A percentile compares a stretch with the other conserved stretches of the same genome.
These are phyloP conservation scores for Debaryomyces subglobosus DNA, from an alignment of 1,139 yeast genomes.

Conservation along the genomic window DNA sequence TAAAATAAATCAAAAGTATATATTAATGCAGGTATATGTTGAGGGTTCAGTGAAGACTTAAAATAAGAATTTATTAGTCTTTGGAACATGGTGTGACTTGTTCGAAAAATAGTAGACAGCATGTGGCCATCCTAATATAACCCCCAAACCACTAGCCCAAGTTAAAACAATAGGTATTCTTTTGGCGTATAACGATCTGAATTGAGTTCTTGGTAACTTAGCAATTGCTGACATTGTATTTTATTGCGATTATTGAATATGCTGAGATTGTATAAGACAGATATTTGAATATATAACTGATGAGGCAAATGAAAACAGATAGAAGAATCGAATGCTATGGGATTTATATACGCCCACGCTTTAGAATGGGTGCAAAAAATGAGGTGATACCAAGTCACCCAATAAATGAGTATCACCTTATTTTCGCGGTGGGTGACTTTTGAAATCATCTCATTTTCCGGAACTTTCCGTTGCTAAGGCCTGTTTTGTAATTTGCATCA, in stretches of 20 bases:
- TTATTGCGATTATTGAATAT: not conserved
- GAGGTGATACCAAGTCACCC: not conserved
- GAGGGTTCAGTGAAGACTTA: not conserved
- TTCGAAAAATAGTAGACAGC: slow-evolving; percentile 27
- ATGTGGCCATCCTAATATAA: slow-evolving; percentile 46
- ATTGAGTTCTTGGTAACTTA: slow-evolving; percentile 19
- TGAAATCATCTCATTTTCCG: not conserved
- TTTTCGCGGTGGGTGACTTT: not conserved
- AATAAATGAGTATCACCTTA: slow-evolving; percentile 1
- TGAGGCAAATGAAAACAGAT: not conserved
- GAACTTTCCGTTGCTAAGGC: not conserved
- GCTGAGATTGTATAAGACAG: not conserved
- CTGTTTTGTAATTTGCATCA: not conserved
- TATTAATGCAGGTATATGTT: not conserved
- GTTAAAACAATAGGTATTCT: slow-evolving; percentile 36
- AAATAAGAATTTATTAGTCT: slow-evolving; percentile 19
- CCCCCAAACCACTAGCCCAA: slow-evolving; percentile 37
- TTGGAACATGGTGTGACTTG: slow-evolving; percentile 31
- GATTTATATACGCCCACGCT: not conserved
- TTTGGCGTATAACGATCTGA: slow-evolving; percentile 27
- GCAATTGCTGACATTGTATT: not conserved
- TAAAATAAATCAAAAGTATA: not conserved
- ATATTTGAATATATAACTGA: not conserved
- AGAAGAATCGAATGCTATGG: not conserved
- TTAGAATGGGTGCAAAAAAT: slow-evolving; percentile 6